These are phyloP conservation scores for Phylloporus sp. DNA, from an alignment of 768 basidiomycete species.

Conservation along the genomic window DNA sequence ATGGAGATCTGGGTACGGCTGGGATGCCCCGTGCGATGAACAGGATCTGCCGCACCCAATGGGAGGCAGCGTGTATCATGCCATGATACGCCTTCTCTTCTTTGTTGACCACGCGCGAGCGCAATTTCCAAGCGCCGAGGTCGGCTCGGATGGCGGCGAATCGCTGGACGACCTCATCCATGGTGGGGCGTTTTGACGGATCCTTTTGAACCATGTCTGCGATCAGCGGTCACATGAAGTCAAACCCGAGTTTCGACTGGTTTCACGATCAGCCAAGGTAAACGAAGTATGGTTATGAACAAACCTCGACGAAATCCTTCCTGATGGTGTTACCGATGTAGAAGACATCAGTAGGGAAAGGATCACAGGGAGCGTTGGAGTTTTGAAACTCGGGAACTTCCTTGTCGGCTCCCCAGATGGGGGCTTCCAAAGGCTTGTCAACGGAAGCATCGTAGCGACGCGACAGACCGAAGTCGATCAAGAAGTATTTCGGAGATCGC, in stretches of 20 bases:
- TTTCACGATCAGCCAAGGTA: too few species aligned
- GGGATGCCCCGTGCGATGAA: background rate
- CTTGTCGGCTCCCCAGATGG: constrained; percentile 39
- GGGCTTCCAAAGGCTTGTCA: constrained; percentile 25
- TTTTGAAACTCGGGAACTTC: constrained; percentile 39
- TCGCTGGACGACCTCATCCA: background rate
- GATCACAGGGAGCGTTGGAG: constrained; percentile 26
- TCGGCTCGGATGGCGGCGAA: background rate
- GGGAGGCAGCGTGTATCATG: background rate
- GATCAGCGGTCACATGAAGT: constrained; percentile 33
- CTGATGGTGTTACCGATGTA: constrained; percentile 39
- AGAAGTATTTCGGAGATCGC: constrained; percentile 17
- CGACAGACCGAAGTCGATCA: constrained; percentile 33
- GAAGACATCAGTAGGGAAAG: constrained; percentile 43
- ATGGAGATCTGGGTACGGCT: background rate
- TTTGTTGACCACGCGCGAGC: background rate
- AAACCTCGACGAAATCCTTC: constrained; percentile 31
- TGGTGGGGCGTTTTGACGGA: constrained; percentile 34
- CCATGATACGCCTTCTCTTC: background rate
- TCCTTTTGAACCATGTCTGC: constrained; percentile 35
- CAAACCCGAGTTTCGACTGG: constrained; percentile 11
- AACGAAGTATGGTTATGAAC: background rate
- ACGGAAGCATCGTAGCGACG: constrained; percentile 15
- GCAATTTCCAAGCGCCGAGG: background rate
- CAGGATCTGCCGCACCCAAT: background rate